Evolutionary conservation across 78 protist species (phyloP), one percentile per base, ranked within the genome.

Genomic region (Cavenderia fasciculata): DNA sequence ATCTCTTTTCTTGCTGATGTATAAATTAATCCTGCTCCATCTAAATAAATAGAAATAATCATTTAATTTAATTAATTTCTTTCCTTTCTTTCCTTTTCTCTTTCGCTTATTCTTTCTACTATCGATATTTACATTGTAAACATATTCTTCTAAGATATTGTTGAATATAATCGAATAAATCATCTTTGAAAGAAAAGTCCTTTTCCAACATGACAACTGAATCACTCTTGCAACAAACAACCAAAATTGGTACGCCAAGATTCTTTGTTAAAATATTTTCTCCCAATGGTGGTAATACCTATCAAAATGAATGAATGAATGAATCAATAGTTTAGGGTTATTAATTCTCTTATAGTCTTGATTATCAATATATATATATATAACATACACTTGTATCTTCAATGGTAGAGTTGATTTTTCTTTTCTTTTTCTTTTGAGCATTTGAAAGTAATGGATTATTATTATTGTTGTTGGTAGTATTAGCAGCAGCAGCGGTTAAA

Each of bases 1-100:
- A 69, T 78, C 34, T 79, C 94, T 59, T 79, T 75, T 65, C 70
- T 75, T n/a, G 94, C 94, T 27, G 94, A 90, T 33, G 82, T 79
- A 85, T 90, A 90, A 69, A 79, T 69, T 57, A 90, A 71, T 18
- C 92, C 94, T 34, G 94, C 94, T 31, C 94, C 94, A 70, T 90
- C 89, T 79, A 75, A 33, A 14, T 23, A 14, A n/a, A n/a, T n/a
- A n/a, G n/a, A n/a, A n/a, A n/a, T n/a, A n/a, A n/a, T n/a, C n/a
- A n/a, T n/a, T n/a, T n/a, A n/a, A n/a, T n/a, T n/a, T 52, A 52
- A 21, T 52, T 52, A 21, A 52, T 52, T 52, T 21, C 21, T 52
- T 52, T 52, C 40, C 57, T 21, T 21, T 52, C 21, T 52, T 21
- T 52, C 40, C 57, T 21, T 21, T 21, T 21, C 21, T 21, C 21